phyloP scores from a whole-genome alignment of 352 stramenopile genomes.

The Globisporangium rhizosaccharum region DNA sequence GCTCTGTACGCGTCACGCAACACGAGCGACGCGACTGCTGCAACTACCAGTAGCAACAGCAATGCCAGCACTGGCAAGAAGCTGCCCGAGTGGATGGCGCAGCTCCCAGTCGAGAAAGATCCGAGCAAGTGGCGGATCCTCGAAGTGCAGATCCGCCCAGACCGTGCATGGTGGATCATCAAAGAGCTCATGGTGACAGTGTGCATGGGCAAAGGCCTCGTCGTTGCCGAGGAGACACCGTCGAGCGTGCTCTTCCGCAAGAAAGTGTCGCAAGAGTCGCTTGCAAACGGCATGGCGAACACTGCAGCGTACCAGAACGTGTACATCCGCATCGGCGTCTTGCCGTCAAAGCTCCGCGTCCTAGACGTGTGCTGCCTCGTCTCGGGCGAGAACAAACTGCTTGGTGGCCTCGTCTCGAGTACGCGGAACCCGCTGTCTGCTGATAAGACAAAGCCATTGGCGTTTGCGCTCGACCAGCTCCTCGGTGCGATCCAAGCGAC shows the following conservation, averaged over 20 bases:
- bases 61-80: not conserved
- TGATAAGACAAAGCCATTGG: slow-evolving; percentile 36
- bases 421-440: slow-evolving; percentile 26
- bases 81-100: slow-evolving; percentile 49
- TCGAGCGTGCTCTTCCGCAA: slow-evolving; percentile 72
- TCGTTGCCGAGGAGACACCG: slow-evolving; percentile 46
- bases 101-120: slow-evolving; percentile 57
- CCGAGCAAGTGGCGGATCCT: slow-evolving; percentile 62
- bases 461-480: slow-evolving; percentile 57
- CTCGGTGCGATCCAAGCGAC: slow-evolving; percentile 65
- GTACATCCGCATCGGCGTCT: slow-evolving; percentile 65
- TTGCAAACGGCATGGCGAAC: slow-evolving; percentile 64
- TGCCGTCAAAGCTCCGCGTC: slow-evolving; percentile 70
- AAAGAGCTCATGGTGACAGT: slow-evolving; percentile 73
- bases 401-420: slow-evolving; percentile 47
- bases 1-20: slow-evolving; percentile 11
- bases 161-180: slow-evolving; percentile 70
- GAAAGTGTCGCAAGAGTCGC: slow-evolving; percentile 48
- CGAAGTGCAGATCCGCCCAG: slow-evolving; percentile 60
- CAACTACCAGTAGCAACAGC: not conserved
- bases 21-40: not conserved
- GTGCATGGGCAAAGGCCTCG: slow-evolving; percentile 69
- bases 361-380: slow-evolving; percentile 65
- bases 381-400: slow-evolving; percentile 56
- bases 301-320: slow-evolving; percentile 68